These are phyloP conservation scores for Sporothrix luriei DNA, from an alignment of 2,329 filamentous ascomycete genomes.

Conservation along the genomic window DNA sequence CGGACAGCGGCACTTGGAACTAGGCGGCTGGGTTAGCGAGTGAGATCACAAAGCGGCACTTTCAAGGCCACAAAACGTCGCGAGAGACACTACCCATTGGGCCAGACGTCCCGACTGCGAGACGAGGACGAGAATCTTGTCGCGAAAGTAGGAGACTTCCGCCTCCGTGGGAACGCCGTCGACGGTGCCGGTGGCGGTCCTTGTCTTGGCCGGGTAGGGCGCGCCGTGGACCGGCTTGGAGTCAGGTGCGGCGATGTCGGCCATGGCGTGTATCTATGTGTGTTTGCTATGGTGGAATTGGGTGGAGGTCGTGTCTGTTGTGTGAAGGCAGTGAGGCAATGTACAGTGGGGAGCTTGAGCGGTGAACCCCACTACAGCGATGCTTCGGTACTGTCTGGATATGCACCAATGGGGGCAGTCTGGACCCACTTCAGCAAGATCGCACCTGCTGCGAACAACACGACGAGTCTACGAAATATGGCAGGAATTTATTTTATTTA, in stretches of 20 bases:
- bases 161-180: slow-evolving; percentile 72
- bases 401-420: slow-evolving; percentile 1
- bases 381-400: neutral
- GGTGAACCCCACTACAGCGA: slow-evolving; percentile 22
- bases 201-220: slow-evolving; percentile 59
- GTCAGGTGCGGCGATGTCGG: neutral
- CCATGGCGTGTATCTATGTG: neutral
- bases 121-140: slow-evolving; percentile 89
- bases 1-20: slow-evolving; percentile 78
- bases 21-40: slow-evolving; percentile 41
- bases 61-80: too few species aligned
- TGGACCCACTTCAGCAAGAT: neutral
- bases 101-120: slow-evolving; percentile 82
- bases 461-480: neutral
- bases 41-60: neutral
- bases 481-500: too few species aligned
- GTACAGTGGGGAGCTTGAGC: slow-evolving; percentile 6
- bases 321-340: neutral
- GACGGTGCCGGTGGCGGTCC: slow-evolving; percentile 62
- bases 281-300: neutral
- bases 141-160: slow-evolving; percentile 72
- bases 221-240: slow-evolving; percentile 47
- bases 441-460: slow-evolving; percentile 5
- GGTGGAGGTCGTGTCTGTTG: neutral
- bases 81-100: slow-evolving; percentile 71